Conservation (phyloP, 345 rosid species). For the Gossypium ekmanianum region DNA sequence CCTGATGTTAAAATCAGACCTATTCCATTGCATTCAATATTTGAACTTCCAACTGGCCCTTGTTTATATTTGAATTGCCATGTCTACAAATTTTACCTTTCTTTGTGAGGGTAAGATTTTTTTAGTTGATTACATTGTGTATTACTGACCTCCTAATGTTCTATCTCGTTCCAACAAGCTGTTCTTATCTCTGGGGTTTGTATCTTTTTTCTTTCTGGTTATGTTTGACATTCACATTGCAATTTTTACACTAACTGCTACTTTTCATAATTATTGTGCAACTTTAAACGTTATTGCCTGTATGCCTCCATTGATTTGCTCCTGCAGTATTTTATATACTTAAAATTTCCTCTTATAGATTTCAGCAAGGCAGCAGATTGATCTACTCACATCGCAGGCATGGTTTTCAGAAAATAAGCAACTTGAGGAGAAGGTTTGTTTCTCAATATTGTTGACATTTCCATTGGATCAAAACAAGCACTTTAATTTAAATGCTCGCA, state of each 20-base stretch:
- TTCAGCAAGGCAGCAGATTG: conserved; percentile 67
- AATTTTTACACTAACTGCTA: not conserved
- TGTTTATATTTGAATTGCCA: not conserved
- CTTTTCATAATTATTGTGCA: not conserved
- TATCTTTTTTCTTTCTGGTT: not conserved
- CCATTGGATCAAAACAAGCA: not conserved
- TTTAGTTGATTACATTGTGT: not conserved
- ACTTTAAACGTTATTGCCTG: not conserved
- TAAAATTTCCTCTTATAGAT: conserved; percentile 34
- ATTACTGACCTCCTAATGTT: not conserved
- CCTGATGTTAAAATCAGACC: not conserved
- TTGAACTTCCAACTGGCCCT: not conserved
- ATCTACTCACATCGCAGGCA: conserved; percentile 75
- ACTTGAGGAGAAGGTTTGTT: conserved; percentile 74
- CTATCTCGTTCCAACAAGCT: not conserved
- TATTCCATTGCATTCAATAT: not conserved
- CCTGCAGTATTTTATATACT: not conserved
- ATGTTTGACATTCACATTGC: not conserved
- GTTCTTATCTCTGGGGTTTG: not conserved
- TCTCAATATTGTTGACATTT: not conserved
- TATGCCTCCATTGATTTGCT: not conserved
- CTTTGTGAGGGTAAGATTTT: not conserved
- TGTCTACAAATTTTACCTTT: not conserved
- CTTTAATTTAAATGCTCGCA: not conserved
- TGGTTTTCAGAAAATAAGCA: conserved; percentile 72